phyloP scores from a whole-genome alignment of 768 basidiomycete species.

The Serendipita sp. region DNA sequence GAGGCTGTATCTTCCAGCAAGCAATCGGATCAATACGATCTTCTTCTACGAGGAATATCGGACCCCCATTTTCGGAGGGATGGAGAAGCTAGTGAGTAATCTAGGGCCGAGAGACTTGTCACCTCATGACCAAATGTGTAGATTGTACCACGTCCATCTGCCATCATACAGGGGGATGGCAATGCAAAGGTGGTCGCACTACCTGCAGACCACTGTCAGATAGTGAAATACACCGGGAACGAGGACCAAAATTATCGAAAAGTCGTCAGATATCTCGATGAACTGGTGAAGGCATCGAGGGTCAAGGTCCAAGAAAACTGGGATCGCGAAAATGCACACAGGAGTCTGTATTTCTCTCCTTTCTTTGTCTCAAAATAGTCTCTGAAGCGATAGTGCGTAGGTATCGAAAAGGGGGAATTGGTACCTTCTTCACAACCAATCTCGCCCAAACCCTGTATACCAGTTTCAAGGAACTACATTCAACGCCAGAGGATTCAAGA shows the following conservation, averaged over 20 bases:
- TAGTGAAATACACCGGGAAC: not conserved
- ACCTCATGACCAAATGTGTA: not conserved
- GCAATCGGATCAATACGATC: not conserved
- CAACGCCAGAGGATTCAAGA: not conserved
- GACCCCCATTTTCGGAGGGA: not conserved
- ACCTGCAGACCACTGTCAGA: not conserved
- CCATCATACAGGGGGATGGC: not conserved
- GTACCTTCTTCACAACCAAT: not conserved
- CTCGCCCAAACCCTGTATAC: not conserved
- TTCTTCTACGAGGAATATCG: not conserved
- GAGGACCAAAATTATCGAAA: not conserved
- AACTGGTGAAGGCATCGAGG: not conserved
- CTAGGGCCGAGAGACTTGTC: not conserved
- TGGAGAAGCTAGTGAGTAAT: not conserved
- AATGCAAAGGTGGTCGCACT: not conserved
- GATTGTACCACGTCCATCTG: not conserved
- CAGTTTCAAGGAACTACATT: not conserved
- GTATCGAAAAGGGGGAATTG: not conserved
- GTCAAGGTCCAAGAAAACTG: not conserved
- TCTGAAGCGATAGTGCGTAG: not conserved
- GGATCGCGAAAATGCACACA: not conserved
- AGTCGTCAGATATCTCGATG: not conserved
- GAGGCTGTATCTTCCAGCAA: not conserved
- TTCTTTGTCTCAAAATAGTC: not conserved
- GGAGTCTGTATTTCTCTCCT: not conserved